Percentiles rank a stretch among this genome's conserved stretches.
Evolutionary conservation across 306 rosid species (phyloP).

Genomic region (Rosa multiflora): DNA sequence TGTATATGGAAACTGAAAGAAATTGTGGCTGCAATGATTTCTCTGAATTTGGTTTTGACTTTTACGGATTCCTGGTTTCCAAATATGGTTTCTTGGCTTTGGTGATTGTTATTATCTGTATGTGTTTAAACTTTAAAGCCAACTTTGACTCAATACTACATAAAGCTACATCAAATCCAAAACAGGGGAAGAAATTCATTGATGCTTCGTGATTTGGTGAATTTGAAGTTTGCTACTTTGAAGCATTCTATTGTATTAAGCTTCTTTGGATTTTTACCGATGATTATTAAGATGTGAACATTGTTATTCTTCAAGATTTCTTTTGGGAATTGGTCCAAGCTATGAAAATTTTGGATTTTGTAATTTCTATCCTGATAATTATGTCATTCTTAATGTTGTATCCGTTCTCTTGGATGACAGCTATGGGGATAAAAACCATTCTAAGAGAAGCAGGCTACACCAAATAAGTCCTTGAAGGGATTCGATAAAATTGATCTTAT

Average conservation of each 20-base stretch:
- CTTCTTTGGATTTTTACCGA: not conserved
- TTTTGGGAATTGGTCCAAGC: not conserved
- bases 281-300: not conserved
- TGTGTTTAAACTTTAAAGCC: not conserved
- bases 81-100: not conserved
- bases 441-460: conserved; percentile 75
- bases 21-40: not conserved
- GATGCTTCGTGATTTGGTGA: not conserved
- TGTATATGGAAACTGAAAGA: not conserved
- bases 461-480: conserved; percentile 57
- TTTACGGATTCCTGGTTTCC: not conserved
- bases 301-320: not conserved
- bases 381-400: conserved; percentile 3
- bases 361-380: not conserved
- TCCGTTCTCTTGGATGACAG: conserved; percentile 53
- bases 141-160: not conserved
- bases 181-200: not conserved
- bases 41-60: not conserved
- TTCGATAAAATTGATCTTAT: conserved; percentile 32
- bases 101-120: not conserved
- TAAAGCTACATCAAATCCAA: not conserved
- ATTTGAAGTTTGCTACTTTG: not conserved
- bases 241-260: not conserved
- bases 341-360: not conserved
- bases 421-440: conserved; percentile 33